phyloP scores from a whole-genome alignment of 2,329 filamentous ascomycete species.

The Escovopsis sp. region DNA sequence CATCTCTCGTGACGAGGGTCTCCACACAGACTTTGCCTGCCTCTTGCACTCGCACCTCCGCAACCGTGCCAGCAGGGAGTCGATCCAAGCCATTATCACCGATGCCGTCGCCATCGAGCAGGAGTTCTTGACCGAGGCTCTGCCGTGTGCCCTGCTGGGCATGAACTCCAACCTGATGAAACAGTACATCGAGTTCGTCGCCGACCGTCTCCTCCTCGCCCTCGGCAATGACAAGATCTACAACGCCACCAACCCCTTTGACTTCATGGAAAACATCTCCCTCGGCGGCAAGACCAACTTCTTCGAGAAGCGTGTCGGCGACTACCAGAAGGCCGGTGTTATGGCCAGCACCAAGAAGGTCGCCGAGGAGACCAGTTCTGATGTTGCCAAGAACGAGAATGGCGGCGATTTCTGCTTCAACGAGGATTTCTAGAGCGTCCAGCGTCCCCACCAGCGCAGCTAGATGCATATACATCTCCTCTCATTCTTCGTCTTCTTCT shows the following conservation, averaged over 20 bases:
- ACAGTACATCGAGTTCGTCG: slow-evolving; percentile 99
- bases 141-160: slow-evolving; percentile 83
- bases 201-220: slow-evolving; percentile 81
- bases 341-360: slow-evolving; percentile 78
- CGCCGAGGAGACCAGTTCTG: slow-evolving; percentile 29
- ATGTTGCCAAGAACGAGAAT: slow-evolving; percentile 39
- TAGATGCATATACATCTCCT: slow-evolving; percentile 12
- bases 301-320: slow-evolving; percentile 99
- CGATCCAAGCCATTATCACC: slow-evolving; percentile 77
- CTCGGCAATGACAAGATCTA: slow-evolving; percentile 93
- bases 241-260: slow-evolving; percentile 88
- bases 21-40: slow-evolving; percentile 98
- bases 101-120: slow-evolving; percentile 93
- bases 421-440: slow-evolving; percentile 71
- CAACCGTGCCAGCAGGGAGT: slow-evolving; percentile 69
- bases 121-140: slow-evolving; percentile 92
- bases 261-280: slow-evolving; percentile 99
- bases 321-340: slow-evolving; percentile 99
- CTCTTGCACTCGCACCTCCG: slow-evolving; percentile 95
- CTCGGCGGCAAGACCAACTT: slow-evolving; percentile 99
- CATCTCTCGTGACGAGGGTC: slow-evolving; percentile 97
- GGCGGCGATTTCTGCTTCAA: slow-evolving; percentile 83
- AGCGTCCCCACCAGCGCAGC: slow-evolving; percentile 2
- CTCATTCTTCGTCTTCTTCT: slow-evolving; percentile 7
- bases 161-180: slow-evolving; percentile 98